Evolutionary conservation across 169 alveolate genomes (phyloP).

Genomic region (Cryptosporidium viatorum): DNA sequence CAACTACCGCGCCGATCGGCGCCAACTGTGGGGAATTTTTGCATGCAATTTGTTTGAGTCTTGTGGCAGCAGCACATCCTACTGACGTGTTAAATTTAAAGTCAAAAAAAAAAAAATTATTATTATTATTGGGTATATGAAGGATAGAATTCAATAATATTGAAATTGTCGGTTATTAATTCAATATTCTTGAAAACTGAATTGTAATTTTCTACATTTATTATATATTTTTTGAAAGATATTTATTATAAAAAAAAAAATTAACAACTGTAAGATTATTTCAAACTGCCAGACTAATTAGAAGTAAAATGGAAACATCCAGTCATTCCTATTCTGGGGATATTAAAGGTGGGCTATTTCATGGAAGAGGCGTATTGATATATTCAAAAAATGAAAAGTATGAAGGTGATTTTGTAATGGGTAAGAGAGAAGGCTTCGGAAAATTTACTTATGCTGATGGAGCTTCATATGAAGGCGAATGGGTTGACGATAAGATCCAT

Average conservation of each 20-base stretch:
- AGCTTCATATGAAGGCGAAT: slow-evolving; percentile 94
- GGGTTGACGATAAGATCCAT: slow-evolving; percentile 93
- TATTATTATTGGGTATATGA: background rate
- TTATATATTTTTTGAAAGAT: background rate
- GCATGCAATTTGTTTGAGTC: slow-evolving; percentile 70
- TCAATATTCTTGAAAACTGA: background rate
- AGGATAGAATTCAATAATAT: background rate
- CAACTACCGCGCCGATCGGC: slow-evolving; percentile 29
- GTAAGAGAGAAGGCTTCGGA: slow-evolving; percentile 94
- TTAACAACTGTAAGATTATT: background rate
- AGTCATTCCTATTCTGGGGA: slow-evolving; percentile 91
- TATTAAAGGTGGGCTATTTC: slow-evolving; percentile 92
- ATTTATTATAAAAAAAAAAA: background rate
- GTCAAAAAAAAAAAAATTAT: slow-evolving; percentile 11
- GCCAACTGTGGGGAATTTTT: slow-evolving; percentile 68
- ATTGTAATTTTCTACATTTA: background rate
- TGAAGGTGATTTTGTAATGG: slow-evolving; percentile 95
- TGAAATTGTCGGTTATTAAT: background rate
- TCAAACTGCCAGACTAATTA: background rate
- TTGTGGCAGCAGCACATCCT: slow-evolving; percentile 75
- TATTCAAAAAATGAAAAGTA: slow-evolving; percentile 91
- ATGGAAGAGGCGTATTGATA: slow-evolving; percentile 89
- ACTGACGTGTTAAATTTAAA: slow-evolving; percentile 64
- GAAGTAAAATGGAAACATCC: slow-evolving; percentile 54
- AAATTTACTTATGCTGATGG: slow-evolving; percentile 93